These are phyloP conservation scores for Candida tropicalis DNA, from an alignment of 1,139 yeast genomes.

Conservation along the genomic window DNA sequence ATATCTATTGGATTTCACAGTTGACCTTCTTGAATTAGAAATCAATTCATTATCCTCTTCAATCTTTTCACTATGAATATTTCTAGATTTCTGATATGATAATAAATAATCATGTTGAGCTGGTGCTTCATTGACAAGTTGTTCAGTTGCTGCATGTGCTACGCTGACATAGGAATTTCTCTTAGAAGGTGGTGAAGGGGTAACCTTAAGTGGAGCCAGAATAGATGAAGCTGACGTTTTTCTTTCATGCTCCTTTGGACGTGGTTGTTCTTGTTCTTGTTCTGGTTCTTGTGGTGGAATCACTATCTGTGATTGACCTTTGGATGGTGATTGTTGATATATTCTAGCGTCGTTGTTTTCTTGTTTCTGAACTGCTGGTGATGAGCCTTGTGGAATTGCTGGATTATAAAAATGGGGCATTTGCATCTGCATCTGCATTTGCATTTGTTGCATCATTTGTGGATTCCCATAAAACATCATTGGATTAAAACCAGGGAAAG, in stretches of 20 bases:
- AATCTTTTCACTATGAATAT: slow-evolving; percentile 8
- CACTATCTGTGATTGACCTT: slow-evolving; percentile 6
- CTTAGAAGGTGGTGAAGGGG: background rate
- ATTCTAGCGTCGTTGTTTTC: background rate
- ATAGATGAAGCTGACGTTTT: background rate
- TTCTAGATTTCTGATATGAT: slow-evolving; percentile 16
- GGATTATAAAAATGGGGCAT: slow-evolving; percentile 14
- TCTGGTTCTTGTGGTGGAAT: slow-evolving; percentile 1
- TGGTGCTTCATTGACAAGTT: background rate
- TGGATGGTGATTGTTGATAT: slow-evolving; percentile 9
- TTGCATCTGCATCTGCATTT: slow-evolving; percentile 5
- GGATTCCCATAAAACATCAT: slow-evolving; percentile 14
- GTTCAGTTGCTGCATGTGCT: background rate
- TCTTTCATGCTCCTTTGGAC: slow-evolving; percentile 1
- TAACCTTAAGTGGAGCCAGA: background rate
- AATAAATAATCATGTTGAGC: slow-evolving; percentile 15
- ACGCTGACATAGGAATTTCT: slow-evolving; percentile 1
- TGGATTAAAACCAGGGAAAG: slow-evolving; percentile 12
- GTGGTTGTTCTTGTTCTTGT: slow-evolving; percentile 4
- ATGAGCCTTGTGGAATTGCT: slow-evolving; percentile 8
- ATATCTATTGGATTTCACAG: slow-evolving; percentile 38
- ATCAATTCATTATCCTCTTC: slow-evolving; percentile 25
- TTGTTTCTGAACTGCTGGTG: background rate
- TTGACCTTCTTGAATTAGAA: slow-evolving; percentile 34
- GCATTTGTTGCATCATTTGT: slow-evolving; percentile 13